Evolutionary conservation across 2,329 filamentous ascomycete genomes (phyloP).

Genomic region (Fusarium sp.): DNA sequence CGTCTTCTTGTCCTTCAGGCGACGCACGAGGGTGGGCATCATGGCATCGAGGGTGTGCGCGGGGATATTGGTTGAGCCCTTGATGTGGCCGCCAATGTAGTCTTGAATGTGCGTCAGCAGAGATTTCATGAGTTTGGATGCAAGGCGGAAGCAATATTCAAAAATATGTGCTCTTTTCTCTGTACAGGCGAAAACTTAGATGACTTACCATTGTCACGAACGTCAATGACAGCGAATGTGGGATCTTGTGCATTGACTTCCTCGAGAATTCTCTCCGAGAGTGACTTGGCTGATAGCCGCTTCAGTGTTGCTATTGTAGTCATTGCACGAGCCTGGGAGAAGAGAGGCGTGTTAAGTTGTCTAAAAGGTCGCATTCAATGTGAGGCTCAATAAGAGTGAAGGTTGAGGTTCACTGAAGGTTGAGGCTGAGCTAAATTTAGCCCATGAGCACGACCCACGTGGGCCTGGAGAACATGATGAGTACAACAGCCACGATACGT

Average conservation of each 20-base stretch:
- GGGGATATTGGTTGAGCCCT: slow-evolving; percentile 79
- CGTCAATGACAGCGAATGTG: slow-evolving; percentile 82
- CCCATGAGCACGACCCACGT: background rate
- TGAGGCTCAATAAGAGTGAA: slow-evolving; percentile 8
- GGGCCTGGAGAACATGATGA: background rate
- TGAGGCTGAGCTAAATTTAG: slow-evolving; percentile 15
- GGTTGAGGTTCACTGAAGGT: slow-evolving; percentile 16
- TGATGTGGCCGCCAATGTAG: slow-evolving; percentile 91
- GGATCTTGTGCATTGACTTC: slow-evolving; percentile 55
- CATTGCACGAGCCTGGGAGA: slow-evolving; percentile 49
- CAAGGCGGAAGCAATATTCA: background rate
- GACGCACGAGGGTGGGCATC: slow-evolving; percentile 84
- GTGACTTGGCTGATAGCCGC: slow-evolving; percentile 74
- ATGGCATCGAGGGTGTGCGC: slow-evolving; percentile 76
- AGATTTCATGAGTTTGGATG: background rate
- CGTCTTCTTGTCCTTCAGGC: slow-evolving; percentile 78
- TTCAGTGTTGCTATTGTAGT: slow-evolving; percentile 71
- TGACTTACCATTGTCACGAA: slow-evolving; percentile 78
- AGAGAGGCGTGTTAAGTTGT: slow-evolving; percentile 10
- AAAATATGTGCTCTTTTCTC: background rate
- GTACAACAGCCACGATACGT: background rate
- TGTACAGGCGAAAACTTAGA: background rate
- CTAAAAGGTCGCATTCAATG: slow-evolving; percentile 25
- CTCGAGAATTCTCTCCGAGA: slow-evolving; percentile 72
- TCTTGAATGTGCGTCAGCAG: slow-evolving; percentile 61